Evolutionary conservation across 495 filamentous ascomycete genomes (phyloP).

Genomic region (Lasiosphaeriaceae sp.): DNA sequence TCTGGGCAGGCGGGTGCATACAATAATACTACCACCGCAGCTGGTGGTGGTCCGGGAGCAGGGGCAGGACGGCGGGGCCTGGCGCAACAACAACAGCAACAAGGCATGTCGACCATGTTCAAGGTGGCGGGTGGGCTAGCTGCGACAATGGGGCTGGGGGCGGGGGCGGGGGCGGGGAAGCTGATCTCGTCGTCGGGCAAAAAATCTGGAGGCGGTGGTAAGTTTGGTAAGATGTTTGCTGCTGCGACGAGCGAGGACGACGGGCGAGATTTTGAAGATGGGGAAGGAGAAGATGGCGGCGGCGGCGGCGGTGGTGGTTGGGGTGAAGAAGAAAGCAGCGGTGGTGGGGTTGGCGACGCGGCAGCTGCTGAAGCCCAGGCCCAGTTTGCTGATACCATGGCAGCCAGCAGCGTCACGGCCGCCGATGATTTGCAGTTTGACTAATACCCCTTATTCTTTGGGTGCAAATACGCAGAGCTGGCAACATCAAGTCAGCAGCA

Average conservation of each 20-base stretch:
- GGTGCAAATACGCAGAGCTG: no score
- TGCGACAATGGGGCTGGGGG: neutral
- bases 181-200: no score
- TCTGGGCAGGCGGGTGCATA: neutral
- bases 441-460: no score
- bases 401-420: no score
- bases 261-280: neutral
- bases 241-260: neutral
- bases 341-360: no score
- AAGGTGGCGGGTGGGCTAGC: neutral
- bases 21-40: neutral
- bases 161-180: neutral
- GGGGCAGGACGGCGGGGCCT: neutral
- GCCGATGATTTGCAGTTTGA: no score
- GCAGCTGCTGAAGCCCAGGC: conserved; percentile 28
- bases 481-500: no score
- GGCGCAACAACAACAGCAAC: conserved; percentile 14
- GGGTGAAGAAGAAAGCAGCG: no score
- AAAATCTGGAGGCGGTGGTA: neutral
- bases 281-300: neutral
- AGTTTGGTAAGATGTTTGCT: neutral
- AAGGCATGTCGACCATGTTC: neutral
- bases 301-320: neutral
- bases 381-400: neutral
- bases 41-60: conserved; percentile 1